A percentile compares a stretch with the other conserved stretches of the same genome.
phyloP scores from a whole-genome alignment of 2,329 filamentous ascomycete species.

The Emergomyces africanus region DNA sequence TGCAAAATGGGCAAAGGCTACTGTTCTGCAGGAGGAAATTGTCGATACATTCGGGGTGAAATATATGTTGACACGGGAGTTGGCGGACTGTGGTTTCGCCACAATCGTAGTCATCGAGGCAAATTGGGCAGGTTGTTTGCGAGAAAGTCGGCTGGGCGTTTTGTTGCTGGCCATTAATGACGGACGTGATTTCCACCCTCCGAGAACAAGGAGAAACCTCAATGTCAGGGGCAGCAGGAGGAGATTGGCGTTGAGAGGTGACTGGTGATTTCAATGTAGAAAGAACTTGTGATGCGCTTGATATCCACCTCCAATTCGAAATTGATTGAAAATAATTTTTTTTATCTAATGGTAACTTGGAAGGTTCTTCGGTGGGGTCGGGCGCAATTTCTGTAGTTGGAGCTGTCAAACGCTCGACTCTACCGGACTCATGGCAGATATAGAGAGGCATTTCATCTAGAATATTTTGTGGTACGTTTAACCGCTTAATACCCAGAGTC shows the following conservation, averaged over 20 bases:
- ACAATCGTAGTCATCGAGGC: slow-evolving; percentile 65
- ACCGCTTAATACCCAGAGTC: slow-evolving; percentile 66
- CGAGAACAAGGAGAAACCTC: neutral
- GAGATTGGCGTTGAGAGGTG: neutral
- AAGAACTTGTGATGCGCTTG: neutral
- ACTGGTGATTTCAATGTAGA: neutral
- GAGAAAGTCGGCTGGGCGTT: slow-evolving; percentile 33
- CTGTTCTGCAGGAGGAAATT: slow-evolving; percentile 65
- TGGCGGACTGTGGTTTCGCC: slow-evolving; percentile 64
- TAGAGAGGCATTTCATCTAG: slow-evolving; percentile 67
- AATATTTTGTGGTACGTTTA: slow-evolving; percentile 60
- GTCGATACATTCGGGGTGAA: slow-evolving; percentile 85
- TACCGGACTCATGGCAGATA: slow-evolving; percentile 45
- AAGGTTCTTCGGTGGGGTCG: neutral
- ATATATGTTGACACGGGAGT: slow-evolving; percentile 82
- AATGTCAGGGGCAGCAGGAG: neutral
- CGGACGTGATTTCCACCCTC: neutral
- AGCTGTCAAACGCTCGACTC: neutral
- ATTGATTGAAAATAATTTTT: neutral
- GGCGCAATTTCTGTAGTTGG: neutral
- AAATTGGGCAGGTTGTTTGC: slow-evolving; percentile 83
- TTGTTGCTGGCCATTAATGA: neutral
- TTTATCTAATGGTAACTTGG: neutral
- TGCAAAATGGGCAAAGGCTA: slow-evolving; percentile 85
- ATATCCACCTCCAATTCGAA: neutral